Evolutionary conservation across 140 eudicot species (phyloP).

Genomic region (Flaveria floridana): DNA sequence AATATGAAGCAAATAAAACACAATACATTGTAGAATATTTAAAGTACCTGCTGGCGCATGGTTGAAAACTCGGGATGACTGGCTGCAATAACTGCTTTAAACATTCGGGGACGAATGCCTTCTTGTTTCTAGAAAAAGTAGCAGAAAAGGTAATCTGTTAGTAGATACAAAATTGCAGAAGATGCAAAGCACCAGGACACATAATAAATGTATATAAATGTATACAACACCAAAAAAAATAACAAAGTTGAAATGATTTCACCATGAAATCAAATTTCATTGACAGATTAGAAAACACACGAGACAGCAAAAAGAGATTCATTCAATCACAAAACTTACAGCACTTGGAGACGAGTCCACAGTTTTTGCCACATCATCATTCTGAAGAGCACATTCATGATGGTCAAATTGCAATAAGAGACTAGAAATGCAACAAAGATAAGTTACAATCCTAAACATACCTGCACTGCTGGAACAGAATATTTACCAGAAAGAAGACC

Average conservation of each 20-base stretch:
- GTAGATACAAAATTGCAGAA: slow-evolving; percentile 16
- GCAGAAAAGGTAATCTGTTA: slow-evolving; percentile 10
- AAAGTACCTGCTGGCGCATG: slow-evolving; percentile 90
- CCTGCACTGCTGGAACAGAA: slow-evolving; percentile 69
- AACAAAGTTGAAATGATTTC: background rate
- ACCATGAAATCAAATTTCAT: background rate
- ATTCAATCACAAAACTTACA: slow-evolving; percentile 43
- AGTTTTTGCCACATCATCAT: slow-evolving; percentile 42
- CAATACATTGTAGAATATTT: background rate
- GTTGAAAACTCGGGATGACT: slow-evolving; percentile 97
- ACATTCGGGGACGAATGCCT: slow-evolving; percentile 95
- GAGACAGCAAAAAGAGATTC: background rate
- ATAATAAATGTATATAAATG: background rate
- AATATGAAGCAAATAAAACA: background rate
- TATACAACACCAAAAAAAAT: background rate
- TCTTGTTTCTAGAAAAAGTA: slow-evolving; percentile 62
- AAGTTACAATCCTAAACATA: slow-evolving; percentile 28
- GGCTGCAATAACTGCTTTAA: slow-evolving; percentile 91
- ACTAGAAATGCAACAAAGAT: background rate
- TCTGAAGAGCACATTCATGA: slow-evolving; percentile 38
- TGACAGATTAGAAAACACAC: background rate
- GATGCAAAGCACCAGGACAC: slow-evolving; percentile 9
- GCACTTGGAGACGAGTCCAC: slow-evolving; percentile 40
- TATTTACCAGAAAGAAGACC: slow-evolving; percentile 94
- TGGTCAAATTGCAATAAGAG: slow-evolving; percentile 24